Evolutionary conservation across 1,284 basidiomycete genomes (phyloP), one percentile per base, ranked within the genome.

Genomic region (Cutaneotrichosporon sp.): DNA sequence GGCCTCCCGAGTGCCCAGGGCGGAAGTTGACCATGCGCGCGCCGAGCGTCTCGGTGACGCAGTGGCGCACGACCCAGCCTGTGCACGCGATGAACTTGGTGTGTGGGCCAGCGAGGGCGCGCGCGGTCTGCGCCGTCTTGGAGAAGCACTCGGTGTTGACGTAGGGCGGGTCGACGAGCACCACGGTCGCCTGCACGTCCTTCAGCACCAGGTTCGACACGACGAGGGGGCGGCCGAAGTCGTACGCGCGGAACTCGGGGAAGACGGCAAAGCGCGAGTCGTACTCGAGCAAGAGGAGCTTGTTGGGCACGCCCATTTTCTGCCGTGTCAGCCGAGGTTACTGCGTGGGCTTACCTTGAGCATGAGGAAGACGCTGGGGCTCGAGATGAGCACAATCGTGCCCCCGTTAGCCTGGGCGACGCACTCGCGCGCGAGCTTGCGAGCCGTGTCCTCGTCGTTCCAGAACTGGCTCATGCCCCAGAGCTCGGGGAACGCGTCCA

Each of bases 401-500:
- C 61, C 61, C 33, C 57, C 61, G 13, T 36, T 38, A 29, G 61
- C 61, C 31, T 45, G 54, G 2, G 7, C 14, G 11, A 59, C 43
- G 8, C 34, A n/a, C 54, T 63, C 61, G 16, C 52, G 45, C 9
- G 54, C 61, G 14, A 63, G 25, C 33, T 31, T 47, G 11, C 24
- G 24, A 0, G 61, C 45, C 6, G 54, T 63, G 4, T 25, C 25
- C 33, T 52, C 61, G 49, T 63, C 61, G 47, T 63, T 59, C 61
- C 61, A 63, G 57, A 63, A 63, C 61, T 63, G 61, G 57, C 57
- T 59, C 53, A 63, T 52, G 20, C 58, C 57, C 61, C 61, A 63
- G 42, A 56, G 38, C 61, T 63, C 61, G 16, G 58, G 58, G 49
- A 63, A 63, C 20, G 45, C 18, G 13, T 55, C 49, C 61, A 63